Evolutionary conservation across 176 grass and related monocot genomes (phyloP).

Genomic region (Leersia perrieri): DNA sequence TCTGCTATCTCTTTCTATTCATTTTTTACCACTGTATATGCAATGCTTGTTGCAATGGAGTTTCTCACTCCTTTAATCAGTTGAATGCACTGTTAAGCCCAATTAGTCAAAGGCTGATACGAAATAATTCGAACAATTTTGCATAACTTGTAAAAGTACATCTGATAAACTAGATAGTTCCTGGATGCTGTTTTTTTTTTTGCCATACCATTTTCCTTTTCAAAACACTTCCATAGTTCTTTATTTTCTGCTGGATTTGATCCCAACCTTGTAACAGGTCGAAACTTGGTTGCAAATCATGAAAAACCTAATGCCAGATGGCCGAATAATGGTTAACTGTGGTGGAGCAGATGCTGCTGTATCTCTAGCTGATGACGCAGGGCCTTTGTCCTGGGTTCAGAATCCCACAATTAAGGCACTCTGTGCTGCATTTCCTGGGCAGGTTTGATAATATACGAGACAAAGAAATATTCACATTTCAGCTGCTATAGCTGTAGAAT

Average conservation of each 20-base stretch:
- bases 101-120: neutral
- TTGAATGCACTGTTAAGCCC: neutral
- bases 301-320: conserved; percentile 76
- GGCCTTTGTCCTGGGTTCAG: conserved; percentile 51
- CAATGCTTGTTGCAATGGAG: neutral
- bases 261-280: conserved; percentile 45
- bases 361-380: conserved; percentile 47
- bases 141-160: neutral
- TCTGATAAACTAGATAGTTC: neutral
- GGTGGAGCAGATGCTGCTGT: conserved; percentile 58
- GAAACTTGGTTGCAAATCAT: conserved; percentile 75
- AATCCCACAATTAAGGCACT: conserved; percentile 86
- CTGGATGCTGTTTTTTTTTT: neutral
- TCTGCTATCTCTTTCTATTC: neutral
- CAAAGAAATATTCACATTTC: neutral
- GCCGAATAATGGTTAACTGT: conserved; percentile 90
- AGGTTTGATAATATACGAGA: conserved; percentile 36
- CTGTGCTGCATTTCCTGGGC: conserved; percentile 65
- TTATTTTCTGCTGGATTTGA: conserved; percentile 1
- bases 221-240: neutral
- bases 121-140: conserved; percentile 1
- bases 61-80: neutral
- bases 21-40: neutral
- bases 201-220: neutral
- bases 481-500: neutral